Conservation (phyloP, 108 stramenopile species). For the Nitzschia palea region DNA sequence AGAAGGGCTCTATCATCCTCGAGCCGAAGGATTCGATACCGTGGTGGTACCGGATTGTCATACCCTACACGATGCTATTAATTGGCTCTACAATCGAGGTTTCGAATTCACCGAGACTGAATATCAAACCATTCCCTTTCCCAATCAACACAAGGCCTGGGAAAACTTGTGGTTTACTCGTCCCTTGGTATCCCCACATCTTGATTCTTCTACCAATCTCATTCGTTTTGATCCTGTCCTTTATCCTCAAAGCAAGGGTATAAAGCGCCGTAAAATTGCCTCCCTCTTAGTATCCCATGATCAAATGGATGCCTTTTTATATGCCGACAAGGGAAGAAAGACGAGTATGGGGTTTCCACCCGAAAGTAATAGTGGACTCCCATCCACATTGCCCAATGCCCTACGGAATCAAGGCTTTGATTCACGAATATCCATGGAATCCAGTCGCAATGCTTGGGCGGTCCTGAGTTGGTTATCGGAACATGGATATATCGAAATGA, state of each 20-base stretch:
- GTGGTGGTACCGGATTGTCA: not conserved
- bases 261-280: not conserved
- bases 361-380: not conserved
- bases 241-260: not conserved
- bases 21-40: constrained; percentile 1
- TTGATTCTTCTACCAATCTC: not conserved
- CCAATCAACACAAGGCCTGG: not conserved
- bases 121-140: constrained; percentile 1
- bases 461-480: not conserved
- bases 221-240: not conserved
- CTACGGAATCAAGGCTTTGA: constrained; percentile 1
- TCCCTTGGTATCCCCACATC: not conserved
- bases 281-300: not conserved
- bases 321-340: constrained; percentile 7
- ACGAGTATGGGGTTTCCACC: not conserved
- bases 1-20: not conserved
- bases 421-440: not conserved
- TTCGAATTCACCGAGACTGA: not conserved
- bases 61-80: not conserved
- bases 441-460: constrained; percentile 2
- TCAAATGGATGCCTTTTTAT: constrained; percentile 1
- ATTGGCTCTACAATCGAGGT: not conserved
- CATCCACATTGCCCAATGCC: not conserved
- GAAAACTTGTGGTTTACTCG: constrained; percentile 2
- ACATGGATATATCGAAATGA: not conserved